Evolutionary conservation across 2,329 filamentous ascomycete genomes (phyloP), one percentile per base, ranked within the genome.

Genomic region (Apiospora marii): DNA sequence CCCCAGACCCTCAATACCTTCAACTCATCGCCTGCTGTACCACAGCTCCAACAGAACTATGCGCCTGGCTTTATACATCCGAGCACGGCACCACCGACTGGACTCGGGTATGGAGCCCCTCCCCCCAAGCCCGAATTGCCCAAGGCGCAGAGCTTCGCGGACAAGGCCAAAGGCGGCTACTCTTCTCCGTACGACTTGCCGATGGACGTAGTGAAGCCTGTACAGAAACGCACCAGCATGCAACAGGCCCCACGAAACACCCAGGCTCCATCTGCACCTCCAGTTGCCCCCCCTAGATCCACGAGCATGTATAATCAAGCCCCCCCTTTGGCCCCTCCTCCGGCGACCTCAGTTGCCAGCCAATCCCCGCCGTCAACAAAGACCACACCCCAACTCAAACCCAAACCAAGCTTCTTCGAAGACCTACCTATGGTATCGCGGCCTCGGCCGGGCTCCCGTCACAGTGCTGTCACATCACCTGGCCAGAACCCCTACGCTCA

Each of bases 151-250:
- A 98, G 96, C 82, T 99, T 98, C 82, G 94, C 90, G 7, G 93
- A 96, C 81, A 97, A 97, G 82, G 86, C 94, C 3, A 98, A 97
- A 83, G 94, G 94, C 72, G 95, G 96, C 10, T 99, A 99, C 81
- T 89, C 92, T 68, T 98, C 96, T 27, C 96, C 96, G 0, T 99
- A 98, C 78, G 97, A 99, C 83, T 87, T 99, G 27, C 96, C 96
- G 4, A 94, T 96, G 83, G 96, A 98, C 71, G 89, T 99, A 43
- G 89, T 93, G 41, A 93, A 92, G 76, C 91, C 87, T 37, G 68
- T 92, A 78, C 87, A 91, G 81, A 92, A 93, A 85, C 86, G 92
- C 70, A 81, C 85, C 7, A 91, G 88, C 78, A 86, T 88, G 77
- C 89, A 90, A 73, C 89, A 89, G 70, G 82, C 88, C 61, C 84